Evolutionary conservation across 2,329 filamentous ascomycete genomes (phyloP), one percentile per base, ranked within the genome.

Genomic region (Aspergillus sp.): DNA sequence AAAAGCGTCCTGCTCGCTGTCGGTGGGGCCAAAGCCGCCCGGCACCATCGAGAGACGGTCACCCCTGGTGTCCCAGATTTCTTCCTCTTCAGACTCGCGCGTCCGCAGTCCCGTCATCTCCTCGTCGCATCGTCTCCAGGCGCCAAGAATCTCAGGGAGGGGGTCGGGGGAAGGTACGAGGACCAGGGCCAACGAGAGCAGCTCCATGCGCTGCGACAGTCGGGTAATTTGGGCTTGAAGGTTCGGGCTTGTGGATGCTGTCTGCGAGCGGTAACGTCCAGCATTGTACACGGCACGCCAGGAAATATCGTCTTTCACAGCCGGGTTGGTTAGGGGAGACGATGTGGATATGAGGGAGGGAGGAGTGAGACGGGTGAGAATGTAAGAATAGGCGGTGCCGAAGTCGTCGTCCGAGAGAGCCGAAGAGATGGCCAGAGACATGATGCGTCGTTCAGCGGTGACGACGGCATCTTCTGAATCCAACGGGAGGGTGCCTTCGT

Each of bases 361-460:
- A 20, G 72, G 73, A 12, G 77, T 72, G 10, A 89, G 77, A 49
- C 85, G 81, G 50, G 85, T 88, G 55, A 87, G 80, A 52, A 88
- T 84, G 69, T 88, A 88, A 6, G 85, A 87, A 71, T 89, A 88
- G 7, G 86, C 86, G 1, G 86, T 89, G 63, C 87, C 85, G 57
- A 81, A 81, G 61, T 81, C 78, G 62, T 79, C 68, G 29, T 74
- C 71, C 49, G 69, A 62, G 4, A 81, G 70, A n/a, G 79, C 78
- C 3, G 78, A 78, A 42, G 75, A 75, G 54, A 80, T 78, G 47
- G 80, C 78, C 55, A 79, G 74, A 39, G 77, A 78, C 50, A 75
- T 80, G 49, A 82, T 78, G 47, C 79, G 77, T 32, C 78, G 76
- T 62, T 79, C 76, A 9, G 79, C 75, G n/a, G 74, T 72, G 59